Conservation (phyloP, 164 flowering plant species). For the Brasenia schreberi region DNA sequence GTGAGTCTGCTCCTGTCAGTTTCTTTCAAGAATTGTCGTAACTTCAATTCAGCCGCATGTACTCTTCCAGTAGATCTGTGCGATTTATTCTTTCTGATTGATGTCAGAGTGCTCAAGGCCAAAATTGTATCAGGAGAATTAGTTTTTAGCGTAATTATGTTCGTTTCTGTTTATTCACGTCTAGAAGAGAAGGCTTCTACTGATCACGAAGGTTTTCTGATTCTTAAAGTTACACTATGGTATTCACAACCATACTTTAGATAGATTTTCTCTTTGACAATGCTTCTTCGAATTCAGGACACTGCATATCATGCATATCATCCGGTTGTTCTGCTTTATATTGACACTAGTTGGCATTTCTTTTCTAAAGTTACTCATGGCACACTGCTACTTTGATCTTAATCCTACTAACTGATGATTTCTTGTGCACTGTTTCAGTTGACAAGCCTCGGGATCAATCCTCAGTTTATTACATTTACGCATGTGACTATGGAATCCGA, state of each 20-base stretch:
- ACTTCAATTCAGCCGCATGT: not conserved
- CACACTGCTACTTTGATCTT: not conserved
- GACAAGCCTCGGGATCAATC: slow-evolving; percentile 80
- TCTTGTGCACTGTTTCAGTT: slow-evolving; percentile 30
- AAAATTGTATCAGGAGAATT: not conserved
- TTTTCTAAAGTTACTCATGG: too few relatives aligned
- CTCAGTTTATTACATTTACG: slow-evolving; percentile 88
- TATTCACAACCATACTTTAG: too few relatives aligned
- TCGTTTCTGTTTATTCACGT: not conserved
- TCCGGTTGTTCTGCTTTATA: too few relatives aligned
- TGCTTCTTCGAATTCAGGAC: too few relatives aligned
- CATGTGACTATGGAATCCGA: slow-evolving; percentile 99
- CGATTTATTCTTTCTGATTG: not conserved
- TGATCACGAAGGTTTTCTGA: too few relatives aligned
- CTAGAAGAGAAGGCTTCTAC: too few relatives aligned
- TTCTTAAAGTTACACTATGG: too few relatives aligned
- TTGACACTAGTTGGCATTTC: too few relatives aligned
- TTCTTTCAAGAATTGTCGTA: not conserved
- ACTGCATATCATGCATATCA: too few relatives aligned
- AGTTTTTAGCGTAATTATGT: not conserved
- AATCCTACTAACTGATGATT: not conserved
- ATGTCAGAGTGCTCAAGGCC: not conserved
- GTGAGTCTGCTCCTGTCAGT: not conserved
- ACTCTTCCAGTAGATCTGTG: not conserved
- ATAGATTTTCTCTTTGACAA: too few relatives aligned